Evolutionary conservation across 208 protist species (phyloP).

Genomic region (Crithidia sp.): DNA sequence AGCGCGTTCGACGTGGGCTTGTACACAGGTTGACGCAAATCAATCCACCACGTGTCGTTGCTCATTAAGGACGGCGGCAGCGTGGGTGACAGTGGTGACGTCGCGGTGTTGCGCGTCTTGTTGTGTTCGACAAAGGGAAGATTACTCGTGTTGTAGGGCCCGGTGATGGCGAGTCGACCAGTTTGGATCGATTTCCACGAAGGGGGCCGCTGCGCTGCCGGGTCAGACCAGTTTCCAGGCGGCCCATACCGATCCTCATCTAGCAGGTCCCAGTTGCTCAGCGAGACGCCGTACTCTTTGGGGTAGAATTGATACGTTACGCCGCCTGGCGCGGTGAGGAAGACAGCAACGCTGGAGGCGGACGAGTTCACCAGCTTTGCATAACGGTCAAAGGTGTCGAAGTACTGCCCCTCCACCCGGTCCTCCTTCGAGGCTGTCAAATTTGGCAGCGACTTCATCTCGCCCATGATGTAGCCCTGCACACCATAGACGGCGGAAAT

Average conservation of each 20-base stretch:
- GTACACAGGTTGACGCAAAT: slow-evolving; percentile 63
- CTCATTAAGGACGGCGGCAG: background rate
- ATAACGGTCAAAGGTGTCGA: slow-evolving; percentile 20
- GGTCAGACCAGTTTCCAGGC: background rate
- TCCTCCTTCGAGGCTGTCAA: slow-evolving; percentile 33
- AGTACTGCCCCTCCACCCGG: slow-evolving; percentile 34
- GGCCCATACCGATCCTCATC: background rate
- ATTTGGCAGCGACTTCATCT: slow-evolving; percentile 44
- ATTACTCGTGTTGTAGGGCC: slow-evolving; percentile 32
- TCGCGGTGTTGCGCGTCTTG: background rate
- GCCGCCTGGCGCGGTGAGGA: slow-evolving; percentile 64
- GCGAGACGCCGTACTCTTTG: background rate
- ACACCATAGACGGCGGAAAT: slow-evolving; percentile 45
- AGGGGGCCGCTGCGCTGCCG: background rate
- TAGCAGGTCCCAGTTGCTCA: slow-evolving; percentile 34
- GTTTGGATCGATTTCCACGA: slow-evolving; percentile 29
- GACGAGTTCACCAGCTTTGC: slow-evolving; percentile 26
- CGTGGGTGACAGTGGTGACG: background rate
- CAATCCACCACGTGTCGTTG: slow-evolving; percentile 33
- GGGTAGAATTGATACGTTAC: slow-evolving; percentile 41
- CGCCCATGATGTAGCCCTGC: slow-evolving; percentile 58
- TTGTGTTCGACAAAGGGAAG: background rate
- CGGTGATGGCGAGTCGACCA: slow-evolving; percentile 29
- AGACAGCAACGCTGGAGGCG: slow-evolving; percentile 17
- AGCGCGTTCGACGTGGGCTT: slow-evolving; percentile 25